Evolutionary conservation across 1,139 yeast species (phyloP).

Genomic region (Ashbya aceris): DNA sequence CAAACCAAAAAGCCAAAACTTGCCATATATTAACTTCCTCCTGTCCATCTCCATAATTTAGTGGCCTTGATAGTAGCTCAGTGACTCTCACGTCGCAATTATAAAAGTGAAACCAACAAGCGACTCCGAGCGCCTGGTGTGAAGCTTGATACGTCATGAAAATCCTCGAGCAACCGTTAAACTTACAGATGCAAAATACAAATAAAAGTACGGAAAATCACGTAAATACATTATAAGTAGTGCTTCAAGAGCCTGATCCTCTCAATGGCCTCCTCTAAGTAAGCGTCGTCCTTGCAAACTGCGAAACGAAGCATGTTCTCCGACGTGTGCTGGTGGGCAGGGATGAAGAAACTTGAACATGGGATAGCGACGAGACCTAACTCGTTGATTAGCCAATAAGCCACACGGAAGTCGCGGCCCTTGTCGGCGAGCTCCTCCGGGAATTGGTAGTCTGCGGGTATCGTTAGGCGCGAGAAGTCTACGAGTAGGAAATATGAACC

Average conservation of each 20-base stretch:
- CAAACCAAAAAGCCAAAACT: slow-evolving; percentile 80
- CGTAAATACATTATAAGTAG: slow-evolving; percentile 34
- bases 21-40: slow-evolving; percentile 31
- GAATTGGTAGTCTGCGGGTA: slow-evolving; percentile 62
- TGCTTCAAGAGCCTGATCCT: slow-evolving; percentile 63
- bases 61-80: too few relatives aligned
- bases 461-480: slow-evolving; percentile 69
- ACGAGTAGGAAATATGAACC: slow-evolving; percentile 92
- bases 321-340: slow-evolving; percentile 62
- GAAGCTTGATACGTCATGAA: neutral
- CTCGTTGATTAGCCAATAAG: slow-evolving; percentile 88
- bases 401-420: slow-evolving; percentile 78
- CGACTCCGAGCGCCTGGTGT: neutral
- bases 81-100: too few relatives aligned
- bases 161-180: neutral
- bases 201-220: neutral
- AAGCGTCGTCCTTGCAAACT: slow-evolving; percentile 81
- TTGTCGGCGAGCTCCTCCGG: slow-evolving; percentile 61
- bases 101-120: too few relatives aligned
- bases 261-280: slow-evolving; percentile 71
- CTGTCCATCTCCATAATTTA: neutral
- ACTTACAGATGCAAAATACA: neutral
- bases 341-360: slow-evolving; percentile 81
- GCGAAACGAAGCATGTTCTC: slow-evolving; percentile 89
- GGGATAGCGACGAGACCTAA: slow-evolving; percentile 94